phyloP scores from a whole-genome alignment of 2,329 filamentous ascomycete species.

The Penicillium sp. region DNA sequence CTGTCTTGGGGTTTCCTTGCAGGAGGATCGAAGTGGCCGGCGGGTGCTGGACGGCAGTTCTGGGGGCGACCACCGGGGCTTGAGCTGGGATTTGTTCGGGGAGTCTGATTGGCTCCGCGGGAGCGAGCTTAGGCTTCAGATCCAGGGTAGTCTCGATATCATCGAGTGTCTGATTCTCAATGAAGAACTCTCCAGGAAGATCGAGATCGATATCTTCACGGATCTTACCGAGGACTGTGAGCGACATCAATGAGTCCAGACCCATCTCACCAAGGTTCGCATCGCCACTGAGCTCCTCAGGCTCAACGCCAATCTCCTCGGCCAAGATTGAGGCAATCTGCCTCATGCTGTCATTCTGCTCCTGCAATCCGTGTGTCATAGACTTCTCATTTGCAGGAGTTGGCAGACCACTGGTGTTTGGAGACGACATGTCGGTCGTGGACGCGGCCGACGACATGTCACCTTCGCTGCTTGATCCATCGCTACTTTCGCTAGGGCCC shows the following conservation, averaged over 20 bases:
- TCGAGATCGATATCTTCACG: constrained; percentile 38
- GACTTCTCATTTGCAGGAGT: constrained; percentile 24
- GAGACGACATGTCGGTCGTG: constrained; percentile 29
- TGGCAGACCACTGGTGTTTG: constrained; percentile 28
- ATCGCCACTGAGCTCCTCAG: constrained; percentile 33
- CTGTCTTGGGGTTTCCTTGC: constrained; percentile 38
- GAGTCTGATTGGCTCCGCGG: constrained; percentile 17
- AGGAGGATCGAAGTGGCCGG: constrained; percentile 37
- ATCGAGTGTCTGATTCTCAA: constrained; percentile 37
- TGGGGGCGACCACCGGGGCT: constrained; percentile 14
- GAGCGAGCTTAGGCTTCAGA: constrained; percentile 30
- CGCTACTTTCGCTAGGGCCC: constrained; percentile 25
- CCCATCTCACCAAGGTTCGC: constrained; percentile 38
- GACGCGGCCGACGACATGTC: constrained; percentile 25
- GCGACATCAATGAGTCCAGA: constrained; percentile 41
- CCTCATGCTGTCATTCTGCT: constrained; percentile 30
- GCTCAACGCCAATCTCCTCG: constrained; percentile 38
- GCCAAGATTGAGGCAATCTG: constrained; percentile 36
- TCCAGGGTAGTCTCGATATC: constrained; percentile 34
- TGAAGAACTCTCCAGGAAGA: constrained; percentile 38
- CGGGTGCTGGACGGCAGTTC: constrained; percentile 23
- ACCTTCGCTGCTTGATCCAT: constrained; percentile 24
- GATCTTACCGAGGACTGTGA: constrained; percentile 39
- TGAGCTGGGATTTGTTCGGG: constrained; percentile 19
- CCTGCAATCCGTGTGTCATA: constrained; percentile 8